A percentile compares a stretch with the other conserved stretches of the same genome.
Conservation (phyloP, 345 rosid species). For the Ailanthus altissimus region DNA sequence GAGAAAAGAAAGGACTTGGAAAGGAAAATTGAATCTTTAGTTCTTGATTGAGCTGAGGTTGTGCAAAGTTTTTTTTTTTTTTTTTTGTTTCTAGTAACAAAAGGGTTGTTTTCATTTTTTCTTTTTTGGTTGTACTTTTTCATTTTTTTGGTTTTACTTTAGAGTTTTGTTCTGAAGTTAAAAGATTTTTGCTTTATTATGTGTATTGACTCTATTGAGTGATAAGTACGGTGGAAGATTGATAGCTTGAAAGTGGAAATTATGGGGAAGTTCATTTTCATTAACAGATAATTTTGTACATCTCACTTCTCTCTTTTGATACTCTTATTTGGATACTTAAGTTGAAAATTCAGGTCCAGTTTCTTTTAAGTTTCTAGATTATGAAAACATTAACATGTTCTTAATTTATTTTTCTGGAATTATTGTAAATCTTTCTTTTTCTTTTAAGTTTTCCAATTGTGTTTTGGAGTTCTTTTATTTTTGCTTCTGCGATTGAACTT, state of each 20-base stretch:
- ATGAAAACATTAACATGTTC: background rate
- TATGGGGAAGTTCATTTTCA: background rate
- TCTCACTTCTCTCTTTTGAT: background rate
- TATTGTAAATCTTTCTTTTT: background rate
- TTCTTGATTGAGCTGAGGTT: background rate
- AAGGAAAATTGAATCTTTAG: conserved; percentile 1
- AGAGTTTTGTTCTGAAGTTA: background rate
- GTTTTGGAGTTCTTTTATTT: background rate
- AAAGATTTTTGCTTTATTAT: background rate
- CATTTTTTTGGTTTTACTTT: background rate
- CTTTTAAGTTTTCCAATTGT: background rate
- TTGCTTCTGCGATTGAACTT: background rate
- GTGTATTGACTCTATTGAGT: background rate
- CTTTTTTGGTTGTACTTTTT: background rate
- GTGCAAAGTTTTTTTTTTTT: background rate
- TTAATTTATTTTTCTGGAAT: background rate
- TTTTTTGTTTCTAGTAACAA: background rate
- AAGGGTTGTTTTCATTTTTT: background rate
- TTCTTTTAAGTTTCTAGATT: conserved; percentile 11
- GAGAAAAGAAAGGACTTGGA: conserved; percentile 14
- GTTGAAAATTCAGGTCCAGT: background rate
- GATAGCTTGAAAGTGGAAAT: background rate
- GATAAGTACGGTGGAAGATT: background rate
- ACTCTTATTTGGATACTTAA: background rate
- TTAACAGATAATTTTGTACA: background rate